phyloP scores from a whole-genome alignment of 305 asterid species.

The Plantago lanceolata region DNA sequence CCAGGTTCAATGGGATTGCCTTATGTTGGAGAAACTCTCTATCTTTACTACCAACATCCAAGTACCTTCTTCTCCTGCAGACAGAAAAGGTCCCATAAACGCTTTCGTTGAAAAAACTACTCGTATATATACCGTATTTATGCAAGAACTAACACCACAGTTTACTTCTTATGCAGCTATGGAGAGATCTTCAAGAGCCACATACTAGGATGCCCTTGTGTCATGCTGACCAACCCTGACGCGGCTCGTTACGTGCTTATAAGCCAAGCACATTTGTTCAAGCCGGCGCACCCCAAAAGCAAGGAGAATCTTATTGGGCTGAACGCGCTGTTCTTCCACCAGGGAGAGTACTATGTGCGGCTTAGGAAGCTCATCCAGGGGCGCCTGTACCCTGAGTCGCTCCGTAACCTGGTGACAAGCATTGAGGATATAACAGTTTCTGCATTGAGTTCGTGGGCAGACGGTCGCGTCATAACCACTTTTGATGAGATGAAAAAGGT shows the following conservation, averaged over 20 bases:
- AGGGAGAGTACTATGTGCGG: conserved; percentile 61
- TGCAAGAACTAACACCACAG: too few relatives aligned
- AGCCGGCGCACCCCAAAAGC: conserved; percentile 80
- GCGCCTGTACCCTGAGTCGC: conserved; percentile 44
- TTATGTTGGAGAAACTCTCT: conserved; percentile 72
- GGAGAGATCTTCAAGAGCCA: conserved; percentile 84
- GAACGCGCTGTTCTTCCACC: conserved; percentile 71
- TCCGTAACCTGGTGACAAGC: conserved; percentile 42
- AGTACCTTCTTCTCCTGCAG: conserved; percentile 48
- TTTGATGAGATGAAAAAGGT: conserved; percentile 71
- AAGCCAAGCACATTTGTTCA: conserved; percentile 60
- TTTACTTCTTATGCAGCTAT: conserved; percentile 34
- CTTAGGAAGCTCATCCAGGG: conserved; percentile 59
- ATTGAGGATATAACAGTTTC: conserved; percentile 43
- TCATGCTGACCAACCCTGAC: conserved; percentile 82
- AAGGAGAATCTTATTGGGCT: conserved; percentile 72
- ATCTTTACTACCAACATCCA: conserved; percentile 74
- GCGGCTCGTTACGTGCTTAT: conserved; percentile 78
- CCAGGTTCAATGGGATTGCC: conserved; percentile 98
- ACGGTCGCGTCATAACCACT: conserved; percentile 41
- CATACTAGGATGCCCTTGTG: conserved; percentile 70
- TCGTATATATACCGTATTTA: too few relatives aligned
- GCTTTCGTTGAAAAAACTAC: too few relatives aligned
- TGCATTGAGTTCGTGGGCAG: conserved; percentile 45
- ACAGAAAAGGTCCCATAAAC: conserved; percentile 42